Percentiles rank a stretch among this genome's conserved stretches.
phyloP scores from a whole-genome alignment of 2,329 filamentous ascomycete genomes.

The Biscogniauxia marginata region DNA sequence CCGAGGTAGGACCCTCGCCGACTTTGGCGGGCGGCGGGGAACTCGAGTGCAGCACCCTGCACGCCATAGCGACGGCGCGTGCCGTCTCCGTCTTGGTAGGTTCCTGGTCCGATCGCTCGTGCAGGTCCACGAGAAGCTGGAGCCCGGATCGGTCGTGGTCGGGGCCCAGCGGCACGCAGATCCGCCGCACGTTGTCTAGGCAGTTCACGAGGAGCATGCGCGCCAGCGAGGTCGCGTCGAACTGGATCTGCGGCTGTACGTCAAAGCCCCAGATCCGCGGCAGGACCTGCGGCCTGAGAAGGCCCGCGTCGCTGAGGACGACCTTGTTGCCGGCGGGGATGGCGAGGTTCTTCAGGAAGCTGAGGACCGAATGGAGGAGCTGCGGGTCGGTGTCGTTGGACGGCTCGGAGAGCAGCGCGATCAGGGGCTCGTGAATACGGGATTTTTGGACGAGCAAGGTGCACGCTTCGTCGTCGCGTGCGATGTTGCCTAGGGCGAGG shows the following conservation, averaged over 20 bases:
- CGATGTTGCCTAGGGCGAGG: slow-evolving; percentile 60
- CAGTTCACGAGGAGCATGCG: slow-evolving; percentile 56
- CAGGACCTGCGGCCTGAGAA: slow-evolving; percentile 46
- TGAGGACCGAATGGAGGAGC: slow-evolving; percentile 55
- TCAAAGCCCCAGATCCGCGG: slow-evolving; percentile 56
- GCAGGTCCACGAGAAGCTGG: slow-evolving; percentile 39
- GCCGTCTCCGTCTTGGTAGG: slow-evolving; percentile 61
- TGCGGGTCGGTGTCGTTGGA: slow-evolving; percentile 42
- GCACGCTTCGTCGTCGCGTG: slow-evolving; percentile 56
- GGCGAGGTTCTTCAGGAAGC: slow-evolving; percentile 64
- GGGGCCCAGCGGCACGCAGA: slow-evolving; percentile 43
- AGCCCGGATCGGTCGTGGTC: slow-evolving; percentile 33
- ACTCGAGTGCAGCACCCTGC: slow-evolving; percentile 52
- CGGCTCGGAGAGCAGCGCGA: slow-evolving; percentile 43
- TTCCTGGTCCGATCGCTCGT: slow-evolving; percentile 45
- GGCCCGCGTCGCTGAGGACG: slow-evolving; percentile 41
- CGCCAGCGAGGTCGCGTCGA: slow-evolving; percentile 56
- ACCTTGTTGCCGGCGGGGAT: slow-evolving; percentile 57
- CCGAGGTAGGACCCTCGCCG: too few species aligned
- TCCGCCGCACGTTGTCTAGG: slow-evolving; percentile 47
- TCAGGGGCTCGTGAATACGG: slow-evolving; percentile 44
- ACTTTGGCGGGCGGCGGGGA: too few species aligned
- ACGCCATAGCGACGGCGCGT: slow-evolving; percentile 51
- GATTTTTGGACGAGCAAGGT: slow-evolving; percentile 47
- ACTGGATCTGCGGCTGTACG: slow-evolving; percentile 56